phyloP scores from a whole-genome alignment of 345 rosid genomes.

The Hibiscus tridactylites region DNA sequence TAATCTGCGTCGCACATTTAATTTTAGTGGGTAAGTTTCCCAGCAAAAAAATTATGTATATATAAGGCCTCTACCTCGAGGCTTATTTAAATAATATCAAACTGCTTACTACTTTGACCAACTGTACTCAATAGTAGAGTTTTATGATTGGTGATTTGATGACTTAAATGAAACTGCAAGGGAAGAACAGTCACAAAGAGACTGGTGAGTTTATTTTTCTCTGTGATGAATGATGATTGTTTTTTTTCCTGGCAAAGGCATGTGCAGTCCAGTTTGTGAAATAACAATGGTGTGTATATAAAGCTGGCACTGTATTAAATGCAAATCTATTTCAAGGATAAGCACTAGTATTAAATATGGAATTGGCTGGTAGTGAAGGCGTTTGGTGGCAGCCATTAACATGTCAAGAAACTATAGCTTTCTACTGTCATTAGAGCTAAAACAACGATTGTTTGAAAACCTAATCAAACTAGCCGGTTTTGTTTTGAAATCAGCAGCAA shows the following conservation, averaged over 20 bases:
- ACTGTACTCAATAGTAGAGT: too few relatives aligned
- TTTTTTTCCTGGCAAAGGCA: constrained; percentile 2
- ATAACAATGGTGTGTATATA: not conserved
- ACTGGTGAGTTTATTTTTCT: too few relatives aligned
- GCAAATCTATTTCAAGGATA: constrained; percentile 6
- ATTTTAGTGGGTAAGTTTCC: too few relatives aligned
- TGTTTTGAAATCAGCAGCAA: not conserved
- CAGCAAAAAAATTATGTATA: too few relatives aligned
- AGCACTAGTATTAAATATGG: not conserved
- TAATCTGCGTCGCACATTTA: too few relatives aligned
- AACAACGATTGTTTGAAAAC: not conserved
- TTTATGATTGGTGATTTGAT: too few relatives aligned
- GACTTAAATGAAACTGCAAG: too few relatives aligned
- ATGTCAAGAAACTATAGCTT: not conserved
- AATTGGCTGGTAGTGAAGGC: constrained; percentile 2
- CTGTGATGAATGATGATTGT: not conserved
- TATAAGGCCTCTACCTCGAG: too few relatives aligned
- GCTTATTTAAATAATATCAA: too few relatives aligned
- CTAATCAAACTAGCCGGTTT: not conserved
- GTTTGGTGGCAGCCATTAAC: constrained; percentile 12
- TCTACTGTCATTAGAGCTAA: not conserved
- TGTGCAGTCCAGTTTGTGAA: not conserved
- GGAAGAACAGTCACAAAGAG: too few relatives aligned
- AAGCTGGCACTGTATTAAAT: constrained; percentile 6
- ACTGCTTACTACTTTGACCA: too few relatives aligned